Base-by-base conservation (phyloP, 2,329 filamentous ascomycete species). In the Sporothrix humicola region DNA sequence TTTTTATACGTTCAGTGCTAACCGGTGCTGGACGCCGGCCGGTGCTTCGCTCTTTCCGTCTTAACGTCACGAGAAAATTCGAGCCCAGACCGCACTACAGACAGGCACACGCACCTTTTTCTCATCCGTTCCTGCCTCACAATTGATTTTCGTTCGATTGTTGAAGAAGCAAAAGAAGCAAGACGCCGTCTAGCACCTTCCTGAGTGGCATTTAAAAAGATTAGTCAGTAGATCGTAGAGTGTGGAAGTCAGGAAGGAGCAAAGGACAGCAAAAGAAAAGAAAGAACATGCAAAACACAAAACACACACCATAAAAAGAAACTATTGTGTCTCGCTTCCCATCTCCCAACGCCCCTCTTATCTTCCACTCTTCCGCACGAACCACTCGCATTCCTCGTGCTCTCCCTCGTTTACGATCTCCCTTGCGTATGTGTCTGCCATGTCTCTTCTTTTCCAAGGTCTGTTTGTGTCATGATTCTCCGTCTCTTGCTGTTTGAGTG, bases 31-130 rank as follows among this genome's bases (percentile, higher is more conserved):
- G 52, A 56, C 48, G 48, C 26, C 20, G 26, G 23, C 52, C 46
- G 44, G 65, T 37, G 46, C 46, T 37, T 69, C 50, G 50, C 68
- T 48, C 68, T 17, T 70, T 70, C 68, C 48, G 52, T 59, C 50
- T 52, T n/a, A 52, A 68, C 13, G 20, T 31, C 65, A 50, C 23
- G 44, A 68, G 5, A 65, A 65, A 23, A 23, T 23, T 26, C 37
- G 61, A 26, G 37, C 37, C 15, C n/a, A 46, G 61, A 44, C 37
- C 37, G 31, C 59, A 65, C 23, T 26, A 26, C 23, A 26, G 23
- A 26, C 23, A 26, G 23, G 23, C 8, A 65, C 61, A 44, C 42
- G 31, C 44, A 37, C 59, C 37, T 37, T 23, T 20, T 56, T 20
- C 23, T 23, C 52, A 56, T 56, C 52, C 42, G 37, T 65, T 65